Percentiles rank a stretch among this genome's conserved stretches.
phyloP scores from a whole-genome alignment of 768 basidiomycete genomes.

The Candolleomyces efflorescens region DNA sequence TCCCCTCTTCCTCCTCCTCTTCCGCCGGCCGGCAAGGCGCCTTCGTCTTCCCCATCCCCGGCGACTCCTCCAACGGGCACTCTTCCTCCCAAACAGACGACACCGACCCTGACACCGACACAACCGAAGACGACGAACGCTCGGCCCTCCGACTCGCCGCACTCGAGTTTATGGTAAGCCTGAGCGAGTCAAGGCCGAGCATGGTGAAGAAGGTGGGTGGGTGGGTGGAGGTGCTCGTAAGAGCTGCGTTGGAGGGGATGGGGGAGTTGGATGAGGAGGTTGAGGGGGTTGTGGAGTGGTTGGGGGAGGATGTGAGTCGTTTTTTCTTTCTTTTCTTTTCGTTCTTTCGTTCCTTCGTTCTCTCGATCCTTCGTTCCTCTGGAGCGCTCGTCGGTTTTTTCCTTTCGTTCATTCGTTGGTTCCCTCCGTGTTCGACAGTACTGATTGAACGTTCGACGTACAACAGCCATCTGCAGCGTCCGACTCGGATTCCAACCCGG shows the following conservation, averaged over 20 bases:
- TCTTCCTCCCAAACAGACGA: slow-evolving; percentile 33
- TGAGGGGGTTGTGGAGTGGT: slow-evolving; percentile 51
- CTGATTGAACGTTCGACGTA: no score
- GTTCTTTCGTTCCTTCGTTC: no score
- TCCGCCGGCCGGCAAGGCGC: slow-evolving; percentile 25
- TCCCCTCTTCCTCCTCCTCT: slow-evolving; percentile 24
- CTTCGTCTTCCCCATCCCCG: slow-evolving; percentile 37
- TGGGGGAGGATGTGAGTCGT: slow-evolving; percentile 67
- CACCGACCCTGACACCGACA: no score
- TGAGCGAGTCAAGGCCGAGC: slow-evolving; percentile 69
- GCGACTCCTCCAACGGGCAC: slow-evolving; percentile 23
- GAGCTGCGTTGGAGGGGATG: slow-evolving; percentile 81
- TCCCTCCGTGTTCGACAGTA: no score
- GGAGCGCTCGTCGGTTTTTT: no score
- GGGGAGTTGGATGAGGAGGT: slow-evolving; percentile 63
- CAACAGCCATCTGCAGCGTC: slow-evolving; percentile 58
- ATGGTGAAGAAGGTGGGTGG: slow-evolving; percentile 68
- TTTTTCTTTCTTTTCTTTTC: not conserved
- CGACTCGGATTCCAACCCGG: slow-evolving; percentile 60
- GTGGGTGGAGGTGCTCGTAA: slow-evolving; percentile 67
- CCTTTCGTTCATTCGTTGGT: no score
- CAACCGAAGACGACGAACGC: slow-evolving; percentile 64
- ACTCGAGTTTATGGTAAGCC: slow-evolving; percentile 76
- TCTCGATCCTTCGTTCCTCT: no score
- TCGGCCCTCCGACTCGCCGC: slow-evolving; percentile 68